A percentile compares a stretch with the other conserved stretches of the same genome.
Conservation (phyloP, 257 asterid genomes). For the Misopates orontium region DNA sequence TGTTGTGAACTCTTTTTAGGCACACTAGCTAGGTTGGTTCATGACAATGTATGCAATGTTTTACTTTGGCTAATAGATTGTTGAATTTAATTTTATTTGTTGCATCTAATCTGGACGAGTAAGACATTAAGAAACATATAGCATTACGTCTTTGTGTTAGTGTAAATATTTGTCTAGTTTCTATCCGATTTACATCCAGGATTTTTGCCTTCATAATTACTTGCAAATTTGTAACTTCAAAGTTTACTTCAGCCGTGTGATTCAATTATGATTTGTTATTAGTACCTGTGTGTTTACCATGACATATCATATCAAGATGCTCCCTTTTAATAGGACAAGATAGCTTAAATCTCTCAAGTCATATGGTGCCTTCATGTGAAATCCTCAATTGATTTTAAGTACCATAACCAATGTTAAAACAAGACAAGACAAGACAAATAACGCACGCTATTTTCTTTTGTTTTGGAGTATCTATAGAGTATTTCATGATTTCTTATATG, state of each 20-base stretch:
- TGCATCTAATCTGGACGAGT: no score
- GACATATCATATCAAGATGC: not conserved
- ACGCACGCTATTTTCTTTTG: slow-evolving; percentile 23
- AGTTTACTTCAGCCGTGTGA: not conserved
- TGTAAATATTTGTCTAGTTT: no score
- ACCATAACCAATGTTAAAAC: slow-evolving; percentile 3
- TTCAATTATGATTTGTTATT: not conserved
- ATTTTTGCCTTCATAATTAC: not conserved
- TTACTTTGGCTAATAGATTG: not conserved
- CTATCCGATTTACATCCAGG: not conserved
- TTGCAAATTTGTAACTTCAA: not conserved
- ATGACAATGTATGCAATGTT: no score
- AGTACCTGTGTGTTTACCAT: not conserved
- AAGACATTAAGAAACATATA: no score
- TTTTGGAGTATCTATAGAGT: slow-evolving; percentile 12
- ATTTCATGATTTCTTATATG: slow-evolving; percentile 2
- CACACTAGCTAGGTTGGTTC: not conserved
- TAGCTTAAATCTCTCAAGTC: not conserved
- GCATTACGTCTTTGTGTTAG: no score
- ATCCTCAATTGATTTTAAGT: no score
- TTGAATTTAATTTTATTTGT: not conserved
- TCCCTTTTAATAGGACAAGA: not conserved
- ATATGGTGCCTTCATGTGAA: slow-evolving; percentile 14
- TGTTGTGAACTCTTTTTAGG: no score
- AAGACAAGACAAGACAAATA: slow-evolving; percentile 10